Base-by-base conservation (phyloP, 1,284 basidiomycete genomes). In the Tremellales sp. region DNA sequence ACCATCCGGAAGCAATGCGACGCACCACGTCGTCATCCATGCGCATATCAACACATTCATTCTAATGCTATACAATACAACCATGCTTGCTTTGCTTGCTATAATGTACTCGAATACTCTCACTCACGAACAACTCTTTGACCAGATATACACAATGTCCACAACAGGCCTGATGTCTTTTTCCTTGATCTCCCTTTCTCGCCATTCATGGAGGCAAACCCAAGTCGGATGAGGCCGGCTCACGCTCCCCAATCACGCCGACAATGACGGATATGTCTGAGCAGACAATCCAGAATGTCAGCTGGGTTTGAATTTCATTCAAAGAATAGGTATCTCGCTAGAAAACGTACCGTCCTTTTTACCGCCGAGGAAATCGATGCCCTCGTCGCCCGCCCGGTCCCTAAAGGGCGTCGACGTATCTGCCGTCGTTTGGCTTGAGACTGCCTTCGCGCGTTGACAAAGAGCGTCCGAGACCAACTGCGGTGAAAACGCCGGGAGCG, bases 341-440 rank as follows among this genome's bases (percentile, higher is more conserved):
- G 8, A 8, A 9, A 14, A 48, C 56, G 47, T 25, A 62, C 62
- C 66, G 52, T 74, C 72, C 48, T 61, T 58, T 44, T 73, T 74
- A 7, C 72, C 71, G 18, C 71, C 71, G 4, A 74, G 71, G 47
- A 74, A 76, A 58, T 74, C 71, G 40, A 76, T 72, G 7, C 78
- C 79, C 53, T 79, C 76, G 51, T 78, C 78, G 42, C 76, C 76
- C 7, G 78, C 78, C 40, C 74, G 66, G 45, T 75, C 73, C 68
- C 78, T 77, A 60, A 79, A 79, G 3, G 79, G 79, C 6, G 74
- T 75, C 7, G 70, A 72, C n/a, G n/a, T n/a, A n/a, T n/a, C n/a
- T 1, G 75, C 73, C n/a, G 71, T 66, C 28, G 70, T 71, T 49
- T 78, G 73, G 50, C 79, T 75, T 6, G 72, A 75, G 4, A 78